Percentiles rank a stretch among this genome's conserved stretches.
These are phyloP conservation scores for Ilyonectria mors-panacis DNA, from an alignment of 2,329 filamentous ascomycete genomes.

Conservation along the genomic window DNA sequence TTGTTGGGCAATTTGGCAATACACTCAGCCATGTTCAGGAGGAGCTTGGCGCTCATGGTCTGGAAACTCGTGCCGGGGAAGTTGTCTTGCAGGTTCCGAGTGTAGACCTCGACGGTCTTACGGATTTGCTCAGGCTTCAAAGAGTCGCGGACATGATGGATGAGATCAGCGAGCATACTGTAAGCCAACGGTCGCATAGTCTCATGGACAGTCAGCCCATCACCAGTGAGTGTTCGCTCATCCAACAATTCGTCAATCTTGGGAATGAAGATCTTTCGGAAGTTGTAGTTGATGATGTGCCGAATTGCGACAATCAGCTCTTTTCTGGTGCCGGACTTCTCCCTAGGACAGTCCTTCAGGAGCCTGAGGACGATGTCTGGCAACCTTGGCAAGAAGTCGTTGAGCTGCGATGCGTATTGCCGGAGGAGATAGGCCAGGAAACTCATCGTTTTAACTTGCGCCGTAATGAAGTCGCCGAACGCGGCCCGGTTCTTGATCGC, in stretches of 20 bases:
- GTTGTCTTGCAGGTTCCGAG: constrained; percentile 93
- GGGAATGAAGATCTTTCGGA: constrained; percentile 91
- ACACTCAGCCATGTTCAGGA: constrained; percentile 98
- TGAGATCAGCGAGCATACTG: constrained; percentile 97
- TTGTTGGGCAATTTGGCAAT: constrained; percentile 96
- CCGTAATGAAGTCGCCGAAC: constrained; percentile 97
- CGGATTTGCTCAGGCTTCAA: constrained; percentile 92
- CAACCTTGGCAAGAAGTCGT: constrained; percentile 88
- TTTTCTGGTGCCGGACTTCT: constrained; percentile 94
- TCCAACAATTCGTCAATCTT: constrained; percentile 97
- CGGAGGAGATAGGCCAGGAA: constrained; percentile 94
- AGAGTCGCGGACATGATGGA: constrained; percentile 95
- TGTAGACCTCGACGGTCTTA: constrained; percentile 97
- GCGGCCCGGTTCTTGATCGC: constrained; percentile 94
- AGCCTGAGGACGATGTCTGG: constrained; percentile 92
- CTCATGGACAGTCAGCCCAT: constrained; percentile 96
- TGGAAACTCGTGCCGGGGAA: constrained; percentile 99
- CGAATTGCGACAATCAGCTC: constrained; percentile 96
- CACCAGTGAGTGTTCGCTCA: constrained; percentile 93
- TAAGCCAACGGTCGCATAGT: constrained; percentile 96
- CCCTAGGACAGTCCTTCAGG: constrained; percentile 92
- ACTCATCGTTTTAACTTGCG: constrained; percentile 99
- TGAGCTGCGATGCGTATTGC: constrained; percentile 87
- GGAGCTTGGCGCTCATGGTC: constrained; percentile 97
- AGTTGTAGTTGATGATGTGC: constrained; percentile 99